Evolutionary conservation across 169 alveolate genomes (phyloP).

Genomic region (Cryptosporidium parvum): DNA sequence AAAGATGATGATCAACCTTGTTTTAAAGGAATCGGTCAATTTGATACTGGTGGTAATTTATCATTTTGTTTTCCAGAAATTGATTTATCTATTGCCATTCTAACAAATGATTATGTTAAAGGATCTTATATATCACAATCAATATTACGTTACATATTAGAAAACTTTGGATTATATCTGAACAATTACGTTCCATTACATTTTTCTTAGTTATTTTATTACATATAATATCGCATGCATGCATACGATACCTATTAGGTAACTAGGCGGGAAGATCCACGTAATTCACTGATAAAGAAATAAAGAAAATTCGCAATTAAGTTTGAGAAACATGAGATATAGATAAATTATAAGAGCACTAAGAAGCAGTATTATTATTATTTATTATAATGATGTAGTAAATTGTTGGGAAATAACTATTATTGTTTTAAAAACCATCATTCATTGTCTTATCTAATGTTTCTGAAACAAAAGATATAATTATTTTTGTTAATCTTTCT

Average conservation of each 20-base stretch:
- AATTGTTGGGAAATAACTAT: background rate
- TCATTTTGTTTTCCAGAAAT: constrained; percentile 80
- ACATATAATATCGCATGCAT: background rate
- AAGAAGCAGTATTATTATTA: background rate
- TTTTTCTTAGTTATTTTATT: background rate
- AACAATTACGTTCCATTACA: constrained; percentile 28
- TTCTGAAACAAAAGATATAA: background rate
- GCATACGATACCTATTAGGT: background rate
- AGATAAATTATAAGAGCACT: constrained; percentile 17
- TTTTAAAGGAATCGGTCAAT: constrained; percentile 78
- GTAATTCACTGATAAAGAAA: background rate
- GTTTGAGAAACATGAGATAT: background rate
- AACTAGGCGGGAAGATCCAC: background rate
- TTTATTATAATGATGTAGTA: background rate
- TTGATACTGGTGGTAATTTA: constrained; percentile 79
- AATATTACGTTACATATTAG: constrained; percentile 11
- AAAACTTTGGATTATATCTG: constrained; percentile 32
- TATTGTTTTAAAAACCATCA: background rate
- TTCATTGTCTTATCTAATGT: background rate
- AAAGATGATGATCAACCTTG: background rate
- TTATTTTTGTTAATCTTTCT: background rate
- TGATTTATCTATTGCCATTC: constrained; percentile 77
- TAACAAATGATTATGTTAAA: constrained; percentile 77
- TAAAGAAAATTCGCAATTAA: background rate
- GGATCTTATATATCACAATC: constrained; percentile 76